A percentile compares a stretch with the other conserved stretches of the same genome.
Evolutionary conservation across 2,329 filamentous ascomycete species (phyloP).

Genomic region (Alternaria arbusti): DNA sequence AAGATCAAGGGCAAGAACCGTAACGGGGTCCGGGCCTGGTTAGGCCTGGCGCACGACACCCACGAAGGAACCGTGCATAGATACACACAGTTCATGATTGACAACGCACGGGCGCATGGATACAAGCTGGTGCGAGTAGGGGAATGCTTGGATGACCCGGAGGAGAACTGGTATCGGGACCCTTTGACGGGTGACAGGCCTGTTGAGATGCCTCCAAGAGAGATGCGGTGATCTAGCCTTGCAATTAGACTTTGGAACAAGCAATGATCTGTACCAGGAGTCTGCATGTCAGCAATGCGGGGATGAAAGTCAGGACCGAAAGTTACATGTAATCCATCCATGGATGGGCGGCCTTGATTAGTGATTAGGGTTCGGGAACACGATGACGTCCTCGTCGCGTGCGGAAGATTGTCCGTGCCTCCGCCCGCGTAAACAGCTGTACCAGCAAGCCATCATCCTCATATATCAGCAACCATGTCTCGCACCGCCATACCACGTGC

Average conservation of each 20-base stretch:
- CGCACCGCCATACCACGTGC: slow-evolving; percentile 30
- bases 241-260: not conserved
- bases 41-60: slow-evolving; percentile 2
- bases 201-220: not conserved
- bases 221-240: not conserved
- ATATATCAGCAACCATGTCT: slow-evolving; percentile 29
- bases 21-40: not conserved
- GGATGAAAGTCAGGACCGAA: not conserved
- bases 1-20: not conserved
- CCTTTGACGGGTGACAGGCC: slow-evolving; percentile 5
- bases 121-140: slow-evolving; percentile 60
- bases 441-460: not conserved
- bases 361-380: not conserved
- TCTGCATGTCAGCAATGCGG: not conserved
- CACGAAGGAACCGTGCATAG: slow-evolving; percentile 2
- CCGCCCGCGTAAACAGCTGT: not conserved
- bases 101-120: not conserved
- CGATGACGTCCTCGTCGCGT: slow-evolving; percentile 12
- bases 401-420: slow-evolving; percentile 9
- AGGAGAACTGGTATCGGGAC: slow-evolving; percentile 59
- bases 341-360: not conserved
- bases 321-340: not conserved
- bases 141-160: slow-evolving; percentile 62
- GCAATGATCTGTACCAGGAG: not conserved
- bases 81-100: slow-evolving; percentile 7